Evolutionary conservation across 2,329 filamentous ascomycete species (phyloP).

Genomic region (Cladophialophora exuberans): DNA sequence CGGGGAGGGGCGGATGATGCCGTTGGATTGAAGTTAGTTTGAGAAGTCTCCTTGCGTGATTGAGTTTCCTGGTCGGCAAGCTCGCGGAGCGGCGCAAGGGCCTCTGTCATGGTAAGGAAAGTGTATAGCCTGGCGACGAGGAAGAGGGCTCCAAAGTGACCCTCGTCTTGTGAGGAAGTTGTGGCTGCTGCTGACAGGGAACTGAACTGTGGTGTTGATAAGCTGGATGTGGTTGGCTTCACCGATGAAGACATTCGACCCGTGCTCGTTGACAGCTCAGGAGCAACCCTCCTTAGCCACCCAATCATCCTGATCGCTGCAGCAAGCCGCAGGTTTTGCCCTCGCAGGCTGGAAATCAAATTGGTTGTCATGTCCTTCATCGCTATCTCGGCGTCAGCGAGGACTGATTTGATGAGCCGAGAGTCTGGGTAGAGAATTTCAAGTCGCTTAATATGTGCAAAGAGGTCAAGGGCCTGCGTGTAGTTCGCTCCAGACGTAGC

Average conservation of each 20-base stretch:
- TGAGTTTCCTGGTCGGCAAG: conserved; percentile 83
- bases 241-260: no score
- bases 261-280: conserved; percentile 65
- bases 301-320: conserved; percentile 87
- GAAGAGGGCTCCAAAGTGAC: conserved; percentile 79
- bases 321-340: conserved; percentile 76
- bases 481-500: conserved; percentile 65
- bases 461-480: conserved; percentile 84
- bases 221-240: no score
- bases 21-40: conserved; percentile 9
- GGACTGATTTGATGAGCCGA: conserved; percentile 71
- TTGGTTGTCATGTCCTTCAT: conserved; percentile 89
- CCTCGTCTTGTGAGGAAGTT: conserved; percentile 54
- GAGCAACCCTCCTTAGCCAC: conserved; percentile 84
- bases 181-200: conserved; percentile 28
- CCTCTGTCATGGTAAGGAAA: conserved; percentile 76
- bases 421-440: conserved; percentile 82
- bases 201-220: conserved; percentile 1
- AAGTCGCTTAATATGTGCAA: conserved; percentile 88
- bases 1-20: background rate
- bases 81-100: conserved; percentile 80
- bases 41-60: conserved; percentile 41
- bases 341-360: conserved; percentile 75
- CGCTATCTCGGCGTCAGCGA: conserved; percentile 76
- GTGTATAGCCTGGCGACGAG: conserved; percentile 83